These are phyloP conservation scores for Globisporangium polare DNA, from an alignment of 352 stramenopile species.

Conservation along the genomic window DNA sequence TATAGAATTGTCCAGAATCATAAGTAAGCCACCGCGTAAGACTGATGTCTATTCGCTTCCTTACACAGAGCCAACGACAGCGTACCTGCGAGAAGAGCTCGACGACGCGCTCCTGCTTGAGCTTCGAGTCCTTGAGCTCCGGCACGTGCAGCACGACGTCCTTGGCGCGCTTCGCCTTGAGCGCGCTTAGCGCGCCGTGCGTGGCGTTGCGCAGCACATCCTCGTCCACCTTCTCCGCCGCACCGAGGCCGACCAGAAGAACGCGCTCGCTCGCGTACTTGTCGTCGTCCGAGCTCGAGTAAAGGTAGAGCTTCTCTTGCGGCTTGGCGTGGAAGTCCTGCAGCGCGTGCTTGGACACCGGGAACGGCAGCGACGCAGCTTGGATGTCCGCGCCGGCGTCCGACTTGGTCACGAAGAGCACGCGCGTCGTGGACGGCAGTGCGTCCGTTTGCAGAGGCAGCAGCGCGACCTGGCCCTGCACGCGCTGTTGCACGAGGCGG, in stretches of 20 bases:
- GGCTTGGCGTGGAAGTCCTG: constrained; percentile 61
- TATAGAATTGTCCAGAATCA: constrained; percentile 1
- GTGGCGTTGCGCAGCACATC: constrained; percentile 62
- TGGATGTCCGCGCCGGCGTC: constrained; percentile 24
- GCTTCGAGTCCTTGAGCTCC: constrained; percentile 20
- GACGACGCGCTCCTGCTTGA: constrained; percentile 44
- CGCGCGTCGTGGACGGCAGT: constrained; percentile 30
- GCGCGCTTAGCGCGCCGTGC: constrained; percentile 46
- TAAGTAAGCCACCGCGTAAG: not conserved
- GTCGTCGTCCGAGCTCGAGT: constrained; percentile 43
- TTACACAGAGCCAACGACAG: not conserved
- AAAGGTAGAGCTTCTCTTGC: constrained; percentile 70
- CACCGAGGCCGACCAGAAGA: constrained; percentile 74
- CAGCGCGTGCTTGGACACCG: constrained; percentile 57
- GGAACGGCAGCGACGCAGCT: constrained; percentile 44
- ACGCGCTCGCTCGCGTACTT: constrained; percentile 41
- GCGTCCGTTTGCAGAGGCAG: constrained; percentile 9
- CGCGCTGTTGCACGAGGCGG: constrained; percentile 60
- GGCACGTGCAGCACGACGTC: constrained; percentile 57
- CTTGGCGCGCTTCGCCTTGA: constrained; percentile 50
- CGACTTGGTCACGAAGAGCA: constrained; percentile 43
- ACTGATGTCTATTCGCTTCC: not conserved
- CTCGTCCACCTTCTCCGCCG: constrained; percentile 58
- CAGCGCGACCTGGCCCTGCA: constrained; percentile 46
- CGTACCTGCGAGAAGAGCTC: constrained; percentile 56